Evolutionary conservation across 2,329 filamentous ascomycete species (phyloP), one percentile per base, ranked within the genome.

Genomic region (Exserohilum rostratum): DNA sequence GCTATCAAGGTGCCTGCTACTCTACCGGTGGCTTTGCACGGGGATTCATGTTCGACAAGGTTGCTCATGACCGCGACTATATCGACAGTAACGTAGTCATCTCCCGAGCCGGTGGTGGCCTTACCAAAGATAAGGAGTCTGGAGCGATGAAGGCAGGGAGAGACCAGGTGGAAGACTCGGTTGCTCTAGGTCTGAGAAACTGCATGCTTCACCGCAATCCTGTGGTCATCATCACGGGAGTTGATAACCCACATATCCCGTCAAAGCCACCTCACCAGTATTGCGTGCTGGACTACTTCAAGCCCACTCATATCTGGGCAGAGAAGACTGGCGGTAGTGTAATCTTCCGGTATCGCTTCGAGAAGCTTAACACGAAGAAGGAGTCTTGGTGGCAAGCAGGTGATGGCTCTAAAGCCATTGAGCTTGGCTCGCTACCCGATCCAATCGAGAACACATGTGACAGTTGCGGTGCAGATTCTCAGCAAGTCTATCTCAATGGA

Each of bases 271-370:
- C 83, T 0, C 79, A 87, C 53, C 76, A 80, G 0, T 91, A 87
- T 64, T 86, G 83, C 50, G 85, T 91, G 0, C 77, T 92, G 37
- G 87, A 80, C n/a, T 86, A 81, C 70, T 92, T 90, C 68, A 84
- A 86, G 44, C 77, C 90, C 11, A 89, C 87, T 0, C 78, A 88
- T 44, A 78, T 91, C 0, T 93, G 89, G 89, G 78, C 75, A 10
- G 89, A 93, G 62, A 81, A 79, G 55, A 76, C 76, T 4, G 58
- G 74, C 0, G 69, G 77, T 1, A 77, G 70, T 5, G 73, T 70
- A 1, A 78, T 80, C 81, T 81, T 83, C 62, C 86, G 85, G 58
- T 80, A 88, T 22, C 83, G 88, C 0, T 81, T 91, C 3, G 86
- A 92, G 68, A 89, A 88, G 56, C 73, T 90, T 0, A 70, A 86